Evolutionary conservation across 176 grass and related monocot species (phyloP).

Genomic region (Triticum aestivum): IWGSC_CS_RefSeq_v2.1 NC_057797.1:38144634-38145133

Average conservation of each 20-base stretch:
- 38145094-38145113: background rate
- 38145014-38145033: background rate
- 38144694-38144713: background rate
- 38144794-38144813: constrained; percentile 11
- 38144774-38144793: constrained; percentile 27
- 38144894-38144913: background rate
- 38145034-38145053: background rate
- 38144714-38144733: background rate
- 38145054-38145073: constrained; percentile 23
- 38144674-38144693: too few relatives aligned
- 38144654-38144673: too few relatives aligned
- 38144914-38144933: background rate
- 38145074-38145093: background rate
- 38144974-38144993: background rate
- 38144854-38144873: constrained; percentile 81
- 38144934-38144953: background rate
- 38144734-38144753: background rate
- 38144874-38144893: background rate
- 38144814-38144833: constrained; percentile 64
- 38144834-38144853: constrained; percentile 92
- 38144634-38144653: too few relatives aligned
- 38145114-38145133: background rate
- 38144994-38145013: background rate
- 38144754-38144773: constrained; percentile 12
- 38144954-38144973: background rate